Base-by-base conservation (phyloP, 2,329 filamentous ascomycete species). In the Purpureocillium lavendulum region DNA sequence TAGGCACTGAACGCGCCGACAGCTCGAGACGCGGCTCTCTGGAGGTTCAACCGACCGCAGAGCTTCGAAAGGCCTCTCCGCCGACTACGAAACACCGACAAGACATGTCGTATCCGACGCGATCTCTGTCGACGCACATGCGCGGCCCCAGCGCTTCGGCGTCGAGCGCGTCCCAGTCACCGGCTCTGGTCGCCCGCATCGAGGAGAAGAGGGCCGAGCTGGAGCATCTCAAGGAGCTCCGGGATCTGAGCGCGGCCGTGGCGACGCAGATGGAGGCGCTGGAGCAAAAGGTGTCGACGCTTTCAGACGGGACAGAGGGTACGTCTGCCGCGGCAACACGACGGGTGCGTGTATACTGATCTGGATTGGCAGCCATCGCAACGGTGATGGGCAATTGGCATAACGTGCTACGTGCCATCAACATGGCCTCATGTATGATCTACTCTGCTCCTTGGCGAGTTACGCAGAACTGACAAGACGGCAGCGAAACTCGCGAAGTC, bases 331-430 rank as follows among this genome's bases (percentile, higher is more conserved):
- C n/a, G 13, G 28, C 32, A 13, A 10, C 3, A 12, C 13, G 7
- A 18, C 9, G 12, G 11, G 13, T 10, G 14, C 12, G 7, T 29
- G 17, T n/a, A 39, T 38, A 36, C 52, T 59, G 33, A 62, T 45
- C n/a, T 43, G 40, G 38, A 30, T 49, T 46, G 36, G 35, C 57
- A 87, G 85, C 84, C 44, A 87, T 94, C 53, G 86, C 87, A 30
- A 75, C 82, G n/a, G 86, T 94, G 16, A 69, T 94, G 57, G 77
- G 82, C 39, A 94, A 92, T 59, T 94, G 87, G 87, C 83, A 89
- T 60, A 89, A 87, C 51, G 86, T 94, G 47, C 71, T 94, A 44
- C 73, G 83, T 48, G 85, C 85, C 32, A 89, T 94, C 54, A 84
- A 84, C 55, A 89, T 92, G 84, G 87, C 87, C 45, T 89, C 84